Conservation (phyloP, 108 stramenopile genomes). For the Skeletonema grethae region DNA sequence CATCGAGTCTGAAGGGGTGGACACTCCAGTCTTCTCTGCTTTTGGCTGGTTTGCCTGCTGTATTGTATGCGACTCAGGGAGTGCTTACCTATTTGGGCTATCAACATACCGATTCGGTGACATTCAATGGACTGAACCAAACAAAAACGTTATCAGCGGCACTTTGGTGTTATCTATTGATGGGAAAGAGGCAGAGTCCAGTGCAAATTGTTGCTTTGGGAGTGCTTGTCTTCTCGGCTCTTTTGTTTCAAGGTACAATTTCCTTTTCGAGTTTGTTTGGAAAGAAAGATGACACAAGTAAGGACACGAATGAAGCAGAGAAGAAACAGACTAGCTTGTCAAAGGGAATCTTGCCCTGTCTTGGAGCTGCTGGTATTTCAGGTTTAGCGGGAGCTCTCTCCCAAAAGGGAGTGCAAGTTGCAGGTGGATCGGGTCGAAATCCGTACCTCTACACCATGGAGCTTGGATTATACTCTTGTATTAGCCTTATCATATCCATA, state of each 20-base stretch:
- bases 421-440: slow-evolving; percentile 66
- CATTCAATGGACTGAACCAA: slow-evolving; percentile 88
- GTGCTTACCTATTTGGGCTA: slow-evolving; percentile 76
- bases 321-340: slow-evolving; percentile 41
- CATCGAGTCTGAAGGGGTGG: slow-evolving; percentile 53
- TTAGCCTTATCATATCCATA: slow-evolving; percentile 54
- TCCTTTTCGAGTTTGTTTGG: slow-evolving; percentile 33
- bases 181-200: slow-evolving; percentile 77
- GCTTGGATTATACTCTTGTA: slow-evolving; percentile 57
- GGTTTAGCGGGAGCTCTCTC: slow-evolving; percentile 87
- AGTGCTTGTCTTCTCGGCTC: slow-evolving; percentile 71
- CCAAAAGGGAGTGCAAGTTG: slow-evolving; percentile 80
- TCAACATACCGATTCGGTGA: slow-evolving; percentile 83
- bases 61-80: slow-evolving; percentile 85
- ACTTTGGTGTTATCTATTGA: slow-evolving; percentile 85
- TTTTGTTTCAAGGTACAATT: slow-evolving; percentile 67
- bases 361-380: slow-evolving; percentile 75
- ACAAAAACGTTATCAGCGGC: slow-evolving; percentile 91
- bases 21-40: slow-evolving; percentile 55
- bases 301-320: slow-evolving; percentile 10
- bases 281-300: slow-evolving; percentile 13
- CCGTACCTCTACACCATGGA: slow-evolving; percentile 82
- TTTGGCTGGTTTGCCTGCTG: slow-evolving; percentile 82
- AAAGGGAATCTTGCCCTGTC: slow-evolving; percentile 68
- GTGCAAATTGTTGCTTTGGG: slow-evolving; percentile 79